These are phyloP conservation scores for Phytophthora chlamydospora DNA, from an alignment of 352 stramenopile genomes.

Conservation along the genomic window DNA sequence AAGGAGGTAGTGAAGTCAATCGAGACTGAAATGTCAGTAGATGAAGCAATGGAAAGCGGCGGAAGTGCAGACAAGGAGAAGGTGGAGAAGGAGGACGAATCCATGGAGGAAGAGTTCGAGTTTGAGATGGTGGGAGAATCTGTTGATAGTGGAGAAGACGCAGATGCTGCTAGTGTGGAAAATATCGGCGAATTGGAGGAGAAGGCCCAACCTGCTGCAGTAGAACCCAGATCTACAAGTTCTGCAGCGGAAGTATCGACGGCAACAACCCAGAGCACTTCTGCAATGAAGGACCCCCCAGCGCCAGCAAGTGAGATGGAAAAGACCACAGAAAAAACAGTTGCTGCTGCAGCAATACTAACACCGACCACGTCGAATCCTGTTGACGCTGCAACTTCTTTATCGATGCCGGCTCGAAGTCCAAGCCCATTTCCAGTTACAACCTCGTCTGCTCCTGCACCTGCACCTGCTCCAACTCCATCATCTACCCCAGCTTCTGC, in stretches of 20 bases:
- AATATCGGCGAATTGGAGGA: constrained; percentile 7
- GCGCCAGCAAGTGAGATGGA: not conserved
- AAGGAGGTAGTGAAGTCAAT: not conserved
- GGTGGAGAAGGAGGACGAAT: constrained; percentile 7
- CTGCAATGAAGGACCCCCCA: not conserved
- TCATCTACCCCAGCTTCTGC: constrained; percentile 8
- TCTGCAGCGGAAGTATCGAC: not conserved
- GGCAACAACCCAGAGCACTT: not conserved
- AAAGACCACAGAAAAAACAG: not conserved
- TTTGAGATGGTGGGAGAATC: constrained; percentile 19
- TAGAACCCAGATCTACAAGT: not conserved
- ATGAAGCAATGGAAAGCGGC: not conserved
- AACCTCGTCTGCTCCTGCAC: not conserved
- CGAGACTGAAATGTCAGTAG: not conserved
- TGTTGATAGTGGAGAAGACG: constrained; percentile 15
- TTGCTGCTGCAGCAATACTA: not conserved
- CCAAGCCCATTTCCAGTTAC: not conserved
- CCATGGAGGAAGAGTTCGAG: constrained; percentile 14
- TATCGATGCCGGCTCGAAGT: not conserved
- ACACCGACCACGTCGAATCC: not conserved
- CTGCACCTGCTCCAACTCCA: not conserved
- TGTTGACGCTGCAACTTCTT: no score
- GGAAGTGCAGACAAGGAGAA: not conserved
- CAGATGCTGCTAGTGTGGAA: constrained; percentile 22
- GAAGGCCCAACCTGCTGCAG: not conserved